These are phyloP conservation scores for Hansenula sp. DNA, from an alignment of 1,139 yeast species.

Conservation along the genomic window DNA sequence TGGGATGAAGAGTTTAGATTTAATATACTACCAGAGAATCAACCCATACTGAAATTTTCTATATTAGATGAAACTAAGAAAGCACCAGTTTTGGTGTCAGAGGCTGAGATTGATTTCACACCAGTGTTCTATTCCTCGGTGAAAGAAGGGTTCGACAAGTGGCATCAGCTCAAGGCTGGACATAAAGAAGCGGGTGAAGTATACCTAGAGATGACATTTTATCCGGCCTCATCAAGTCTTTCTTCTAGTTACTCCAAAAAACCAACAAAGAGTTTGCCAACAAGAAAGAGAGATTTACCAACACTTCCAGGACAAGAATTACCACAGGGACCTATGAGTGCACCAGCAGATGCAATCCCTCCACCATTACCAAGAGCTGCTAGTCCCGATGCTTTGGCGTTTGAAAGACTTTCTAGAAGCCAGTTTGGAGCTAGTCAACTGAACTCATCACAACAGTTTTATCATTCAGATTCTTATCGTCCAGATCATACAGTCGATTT, in stretches of 20 bases:
- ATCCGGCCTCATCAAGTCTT: constrained; percentile 48
- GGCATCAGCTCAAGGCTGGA: constrained; percentile 71
- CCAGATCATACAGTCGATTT: constrained; percentile 3
- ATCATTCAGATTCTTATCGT: constrained; percentile 5
- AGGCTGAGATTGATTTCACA: constrained; percentile 70
- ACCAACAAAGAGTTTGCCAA: constrained; percentile 11
- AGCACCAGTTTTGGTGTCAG: constrained; percentile 85
- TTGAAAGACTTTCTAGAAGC: not conserved
- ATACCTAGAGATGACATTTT: constrained; percentile 87
- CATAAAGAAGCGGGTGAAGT: constrained; percentile 86
- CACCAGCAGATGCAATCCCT: constrained; percentile 12
- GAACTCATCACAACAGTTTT: not conserved
- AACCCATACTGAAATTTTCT: constrained; percentile 61
- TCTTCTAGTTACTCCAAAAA: constrained; percentile 6
- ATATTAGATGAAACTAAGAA: constrained; percentile 84
- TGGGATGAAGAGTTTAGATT: constrained; percentile 81
- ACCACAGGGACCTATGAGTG: not conserved
- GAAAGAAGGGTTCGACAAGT: constrained; percentile 76
- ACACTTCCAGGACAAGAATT: constrained; percentile 30
- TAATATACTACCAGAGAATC: constrained; percentile 55
- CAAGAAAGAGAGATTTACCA: constrained; percentile 32
- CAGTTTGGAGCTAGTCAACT: not conserved
- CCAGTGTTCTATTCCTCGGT: constrained; percentile 62
- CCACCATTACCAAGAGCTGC: constrained; percentile 22
- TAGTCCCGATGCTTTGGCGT: not conserved